A percentile compares a stretch with the other conserved stretches of the same genome.
Conservation (phyloP, 257 asterid species). For the Solanum rostratum region DNA sequence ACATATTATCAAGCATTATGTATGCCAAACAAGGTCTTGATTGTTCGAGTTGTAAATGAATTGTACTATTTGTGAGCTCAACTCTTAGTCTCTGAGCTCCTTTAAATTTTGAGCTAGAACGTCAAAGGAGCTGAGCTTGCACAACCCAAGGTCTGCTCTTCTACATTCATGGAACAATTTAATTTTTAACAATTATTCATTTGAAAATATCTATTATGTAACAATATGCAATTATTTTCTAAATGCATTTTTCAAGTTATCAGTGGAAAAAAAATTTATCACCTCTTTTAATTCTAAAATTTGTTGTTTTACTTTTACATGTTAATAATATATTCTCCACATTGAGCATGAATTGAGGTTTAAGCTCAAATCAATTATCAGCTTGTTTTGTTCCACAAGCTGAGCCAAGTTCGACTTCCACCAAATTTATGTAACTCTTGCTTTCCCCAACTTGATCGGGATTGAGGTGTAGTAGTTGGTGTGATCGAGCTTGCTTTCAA, state of each 20-base stretch:
- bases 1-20: not conserved
- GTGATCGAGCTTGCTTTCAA: not conserved
- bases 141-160: not conserved
- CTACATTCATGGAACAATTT: not conserved
- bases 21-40: not conserved
- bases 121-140: not conserved
- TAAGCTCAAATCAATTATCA: not conserved
- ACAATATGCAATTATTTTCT: not conserved
- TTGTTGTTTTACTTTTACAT: not conserved
- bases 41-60: not conserved
- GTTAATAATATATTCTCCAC: not conserved
- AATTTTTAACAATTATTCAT: not conserved
- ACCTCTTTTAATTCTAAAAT: not conserved
- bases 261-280: not conserved
- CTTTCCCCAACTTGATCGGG: not conserved
- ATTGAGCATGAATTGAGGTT: not conserved
- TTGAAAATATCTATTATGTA: not conserved
- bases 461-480: not conserved
- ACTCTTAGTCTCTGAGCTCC: not conserved
- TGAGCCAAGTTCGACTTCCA: not conserved
- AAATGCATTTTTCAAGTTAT: not conserved
- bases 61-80: not conserved
- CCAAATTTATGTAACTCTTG: not conserved
- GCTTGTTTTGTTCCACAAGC: not conserved
- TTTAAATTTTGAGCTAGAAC: not conserved